A percentile compares a stretch with the other conserved stretches of the same genome.
Conservation (phyloP, 1,284 basidiomycete species). For the Sporisorium sorghi region DNA sequence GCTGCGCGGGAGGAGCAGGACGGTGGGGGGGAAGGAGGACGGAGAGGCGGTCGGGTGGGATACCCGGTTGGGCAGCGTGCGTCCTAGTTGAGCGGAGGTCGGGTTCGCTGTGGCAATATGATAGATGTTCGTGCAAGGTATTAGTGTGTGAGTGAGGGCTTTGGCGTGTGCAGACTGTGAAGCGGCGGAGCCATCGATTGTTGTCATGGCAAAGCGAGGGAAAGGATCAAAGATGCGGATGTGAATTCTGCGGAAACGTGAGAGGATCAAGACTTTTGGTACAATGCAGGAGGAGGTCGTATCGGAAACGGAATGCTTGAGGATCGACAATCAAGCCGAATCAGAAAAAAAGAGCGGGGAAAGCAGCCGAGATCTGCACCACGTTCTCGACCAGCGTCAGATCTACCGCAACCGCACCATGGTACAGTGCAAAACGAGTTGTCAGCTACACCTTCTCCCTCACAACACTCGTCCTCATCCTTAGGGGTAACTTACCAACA, state of each 20-base stretch:
- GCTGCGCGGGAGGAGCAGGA: not conserved
- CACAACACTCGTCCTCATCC: no score
- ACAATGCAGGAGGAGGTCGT: not conserved
- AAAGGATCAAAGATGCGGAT: not conserved
- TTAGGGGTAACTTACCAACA: constrained; percentile 62
- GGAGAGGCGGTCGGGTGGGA: constrained; percentile 29
- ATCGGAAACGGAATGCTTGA: not conserved
- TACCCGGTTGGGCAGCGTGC: constrained; percentile 30
- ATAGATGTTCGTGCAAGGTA: no score
- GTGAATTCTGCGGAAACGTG: not conserved
- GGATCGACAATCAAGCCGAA: constrained; percentile 10
- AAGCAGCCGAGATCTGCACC: constrained; percentile 51
- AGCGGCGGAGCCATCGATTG: no score
- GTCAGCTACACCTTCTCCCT: constrained; percentile 4
- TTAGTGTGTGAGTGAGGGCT: no score
- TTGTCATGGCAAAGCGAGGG: no score
- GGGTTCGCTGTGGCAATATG: no score
- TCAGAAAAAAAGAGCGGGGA: constrained; percentile 53
- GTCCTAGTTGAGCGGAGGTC: not conserved
- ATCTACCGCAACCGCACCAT: constrained; percentile 38
- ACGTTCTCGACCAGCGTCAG: constrained; percentile 55
- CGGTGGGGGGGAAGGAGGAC: not conserved
- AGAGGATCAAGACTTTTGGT: constrained; percentile 1
- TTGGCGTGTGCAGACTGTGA: not conserved
- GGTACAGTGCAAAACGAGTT: no score